Evolutionary conservation across 108 stramenopile genomes (phyloP).

Genomic region (Nitzschia sp.): DNA sequence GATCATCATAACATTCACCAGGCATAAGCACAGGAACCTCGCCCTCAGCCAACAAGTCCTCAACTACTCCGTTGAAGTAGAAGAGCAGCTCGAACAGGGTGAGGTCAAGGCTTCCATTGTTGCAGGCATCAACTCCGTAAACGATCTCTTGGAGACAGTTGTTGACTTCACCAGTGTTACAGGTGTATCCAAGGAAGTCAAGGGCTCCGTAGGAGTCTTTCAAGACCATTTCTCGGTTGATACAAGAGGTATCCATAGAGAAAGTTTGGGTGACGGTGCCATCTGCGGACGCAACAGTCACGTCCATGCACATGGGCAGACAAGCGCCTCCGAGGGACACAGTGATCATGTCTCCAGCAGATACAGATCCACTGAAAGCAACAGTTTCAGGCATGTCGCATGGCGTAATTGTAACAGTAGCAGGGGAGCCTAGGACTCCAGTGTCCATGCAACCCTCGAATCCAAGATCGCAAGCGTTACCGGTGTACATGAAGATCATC

Average conservation of each 20-base stretch:
- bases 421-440: background rate
- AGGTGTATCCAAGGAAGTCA: constrained; percentile 29
- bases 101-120: constrained; percentile 19
- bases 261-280: constrained; percentile 17
- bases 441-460: constrained; percentile 18
- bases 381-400: constrained; percentile 1
- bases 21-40: background rate
- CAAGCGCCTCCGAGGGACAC: constrained; percentile 11
- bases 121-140: constrained; percentile 31
- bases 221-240: constrained; percentile 4
- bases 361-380: background rate
- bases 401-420: constrained; percentile 7
- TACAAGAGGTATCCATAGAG: constrained; percentile 21
- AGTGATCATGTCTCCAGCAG: constrained; percentile 10
- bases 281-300: background rate
- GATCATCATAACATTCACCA: constrained; percentile 19
- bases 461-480: constrained; percentile 11
- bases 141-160: constrained; percentile 25
- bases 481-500: constrained; percentile 28
- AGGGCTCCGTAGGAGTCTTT: constrained; percentile 18
- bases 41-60: constrained; percentile 7
- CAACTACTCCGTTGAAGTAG: constrained; percentile 6
- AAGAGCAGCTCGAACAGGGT: constrained; percentile 15
- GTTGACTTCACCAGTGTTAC: constrained; percentile 17
- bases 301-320: constrained; percentile 14